Evolutionary conservation across 345 rosid genomes (phyloP), one percentile per base, ranked within the genome.

Genomic region (Syzygium jambos): DNA sequence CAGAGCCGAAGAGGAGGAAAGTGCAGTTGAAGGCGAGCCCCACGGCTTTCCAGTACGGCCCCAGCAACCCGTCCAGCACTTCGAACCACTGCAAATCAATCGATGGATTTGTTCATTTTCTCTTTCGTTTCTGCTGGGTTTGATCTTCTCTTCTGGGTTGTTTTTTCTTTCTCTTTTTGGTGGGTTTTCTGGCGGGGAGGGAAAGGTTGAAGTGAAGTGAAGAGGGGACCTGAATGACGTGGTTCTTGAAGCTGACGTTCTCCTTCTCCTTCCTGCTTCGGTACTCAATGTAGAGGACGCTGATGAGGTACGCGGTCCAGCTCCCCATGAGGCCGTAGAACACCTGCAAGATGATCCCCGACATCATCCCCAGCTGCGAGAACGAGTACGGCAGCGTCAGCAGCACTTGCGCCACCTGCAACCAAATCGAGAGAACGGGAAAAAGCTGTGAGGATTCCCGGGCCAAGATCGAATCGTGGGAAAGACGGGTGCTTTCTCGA

Each of bases 11-110:
- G 86, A 98, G 92, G n/a, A 98, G 94, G 92, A 98, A 96, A 89
- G 99, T 98, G 92, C 99, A 98, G 94, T 98, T 98, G 94, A 96
- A 98, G 78, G 97, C 99, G 46, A 98, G 97, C 59, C 99, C 99
- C 54, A 54, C 57, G 43, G 99, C 99, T 88, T 98, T 98, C 99
- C 99, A 98, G 90, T 95, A 98, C 34, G 99, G 90, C 52, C 99
- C 99, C 65, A 98, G 92, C 84, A 98, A 82, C n/a, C 99, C 99
- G 92, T 96, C 99, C 27, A 98, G 98, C 56, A 98, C 99, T 90
- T 98, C 99, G 68, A 98, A 98, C 99, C 99, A 98, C 99, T 98
- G 95, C 84, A 86, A 38, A 63, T 85, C 52, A 25, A 86, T 34
- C 49, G 27, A 34, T 19, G 19, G 6, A 73, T 34, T 73, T 25